Base-by-base conservation (phyloP, 192 early-diverging fungal genomes). In the Phycomyces blakesleeanus region DNA sequence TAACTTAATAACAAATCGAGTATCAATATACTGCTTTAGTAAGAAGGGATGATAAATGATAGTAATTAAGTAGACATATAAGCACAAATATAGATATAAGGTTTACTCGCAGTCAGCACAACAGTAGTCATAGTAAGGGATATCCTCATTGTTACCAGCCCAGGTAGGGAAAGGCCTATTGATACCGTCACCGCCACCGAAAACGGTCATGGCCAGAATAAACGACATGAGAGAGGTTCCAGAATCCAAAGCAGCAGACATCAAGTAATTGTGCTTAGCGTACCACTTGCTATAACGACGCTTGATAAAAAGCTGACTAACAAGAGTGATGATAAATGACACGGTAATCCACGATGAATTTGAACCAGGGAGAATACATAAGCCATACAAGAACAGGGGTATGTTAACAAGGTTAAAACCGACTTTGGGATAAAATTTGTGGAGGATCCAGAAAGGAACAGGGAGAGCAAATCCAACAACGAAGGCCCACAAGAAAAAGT, bases 231-330 rank as follows among this genome's bases (percentile, higher is more conserved):
- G 53, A 1, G 78, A 74, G 4, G 81, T 66, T 10, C 85, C 88
- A 10, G 77, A 74, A 67, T 89, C 89, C 38, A 87, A 51, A 6
- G 85, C 87, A 11, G 87, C 86, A 5, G 78, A 82, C 5, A 87
- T 44, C 20, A 91, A 75, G 69, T 89, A 91, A 64, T 89, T 90
- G 74, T 88, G 87, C 34, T 82, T 87, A 22, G 60, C 69, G 59
- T 71, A 91, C 78, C 84, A 86, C 5, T 41, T 53, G 37, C 73
- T 72, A 60, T 78, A 69, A 42, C 80, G 80, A 72, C 76, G 75
- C 69, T 75, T 67, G 7, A 54, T 21, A 40, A 62, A 81, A 27
- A 63, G 56, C 55, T 81, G 78, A 15, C 80, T 76, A 0, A 83
- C 74, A 8, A 79, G 78, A 1, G 80, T 73, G 2, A 84, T 73